Base-by-base conservation (phyloP, 176 grass and related monocot genomes). In the Areca catechu region DNA sequence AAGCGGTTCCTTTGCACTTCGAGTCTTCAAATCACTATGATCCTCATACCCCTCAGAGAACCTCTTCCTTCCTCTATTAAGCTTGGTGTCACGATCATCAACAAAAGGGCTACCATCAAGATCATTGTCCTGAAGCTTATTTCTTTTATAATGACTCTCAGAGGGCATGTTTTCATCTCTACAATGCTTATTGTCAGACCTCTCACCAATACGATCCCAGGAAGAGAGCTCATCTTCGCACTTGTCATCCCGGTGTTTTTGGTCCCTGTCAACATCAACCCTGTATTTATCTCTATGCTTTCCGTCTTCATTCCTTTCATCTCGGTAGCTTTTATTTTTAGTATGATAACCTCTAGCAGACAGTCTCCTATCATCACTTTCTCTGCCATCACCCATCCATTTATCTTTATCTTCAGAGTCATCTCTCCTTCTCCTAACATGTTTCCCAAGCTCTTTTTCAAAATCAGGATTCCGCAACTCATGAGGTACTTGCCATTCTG, bases 21-120 rank as follows among this genome's bases (percentile, higher is more conserved):
- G 53, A 23, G 20, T 16, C 47, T 76, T 69, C 15, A 80, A 23
- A 49, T 76, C 67, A 49, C 27, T 37, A 62, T 62, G 24, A 52
- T 71, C 28, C n/a, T 69, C 24, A 5, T 48, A 56, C 49, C 79
- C 81, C 56, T 85, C 62, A 55, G 60, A 73, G 21, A 25, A 29
- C 29, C 51, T 72, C 63, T 77, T 85, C 56, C 63, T 80, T 37
- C 71, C 71, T 62, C 73, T 85, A 28, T 73, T 85, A 53, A 68
- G 55, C 56, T 69, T 85, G 19, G 24, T 57, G 29, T 29, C 71
- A 55, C 20, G n/a, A 27, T 23, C 48, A 54, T 63, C 76, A 56
- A 60, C n/a, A 73, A 60, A 66, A 19, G 37, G 47, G 28, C 52
- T 49, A 15, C 51, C 57, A 49, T 68, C 58, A 43, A 9, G 7